These are phyloP conservation scores for Paracoccidioides lutzii DNA, from an alignment of 2,329 filamentous ascomycete species.

Conservation along the genomic window DNA sequence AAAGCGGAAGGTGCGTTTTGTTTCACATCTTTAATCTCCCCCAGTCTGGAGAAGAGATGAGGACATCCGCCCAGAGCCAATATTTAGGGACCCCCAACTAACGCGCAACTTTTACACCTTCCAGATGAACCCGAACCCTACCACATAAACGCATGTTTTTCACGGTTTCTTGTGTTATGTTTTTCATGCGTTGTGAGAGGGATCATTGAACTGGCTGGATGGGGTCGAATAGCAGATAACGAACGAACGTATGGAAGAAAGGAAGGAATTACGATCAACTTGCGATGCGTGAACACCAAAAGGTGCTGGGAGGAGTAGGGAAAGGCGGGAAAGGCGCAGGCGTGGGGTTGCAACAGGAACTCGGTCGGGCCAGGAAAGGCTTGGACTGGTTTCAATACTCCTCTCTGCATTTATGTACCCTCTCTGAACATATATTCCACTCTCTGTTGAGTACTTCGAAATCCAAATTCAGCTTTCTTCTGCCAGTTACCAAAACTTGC, in stretches of 20 bases:
- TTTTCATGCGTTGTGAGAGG: not conserved
- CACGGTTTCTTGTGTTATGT: not conserved
- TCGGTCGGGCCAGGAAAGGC: not conserved
- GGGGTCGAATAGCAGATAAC: not conserved
- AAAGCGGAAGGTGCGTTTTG: constrained; percentile 1
- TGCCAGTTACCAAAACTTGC: not conserved
- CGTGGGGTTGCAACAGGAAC: not conserved
- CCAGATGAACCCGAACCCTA: constrained; percentile 80
- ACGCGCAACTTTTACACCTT: constrained; percentile 5
- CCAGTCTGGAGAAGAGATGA: not conserved
- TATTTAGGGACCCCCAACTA: not conserved
- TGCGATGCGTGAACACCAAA: not conserved
- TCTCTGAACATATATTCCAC: not conserved
- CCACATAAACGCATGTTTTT: constrained; percentile 40
- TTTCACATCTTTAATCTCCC: not conserved
- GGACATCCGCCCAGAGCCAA: not conserved
- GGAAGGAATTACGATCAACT: not conserved
- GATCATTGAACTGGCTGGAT: not conserved
- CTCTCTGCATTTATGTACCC: not conserved
- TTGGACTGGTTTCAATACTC: not conserved
- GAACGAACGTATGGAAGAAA: not conserved
- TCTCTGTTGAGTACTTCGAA: constrained; percentile 2
- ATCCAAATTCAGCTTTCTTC: constrained; percentile 1
- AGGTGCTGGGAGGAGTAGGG: not conserved
- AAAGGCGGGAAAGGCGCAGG: not conserved